Base-by-base conservation (phyloP, 441 rosid genomes). In the Adansonia madagascariensis region DNA sequence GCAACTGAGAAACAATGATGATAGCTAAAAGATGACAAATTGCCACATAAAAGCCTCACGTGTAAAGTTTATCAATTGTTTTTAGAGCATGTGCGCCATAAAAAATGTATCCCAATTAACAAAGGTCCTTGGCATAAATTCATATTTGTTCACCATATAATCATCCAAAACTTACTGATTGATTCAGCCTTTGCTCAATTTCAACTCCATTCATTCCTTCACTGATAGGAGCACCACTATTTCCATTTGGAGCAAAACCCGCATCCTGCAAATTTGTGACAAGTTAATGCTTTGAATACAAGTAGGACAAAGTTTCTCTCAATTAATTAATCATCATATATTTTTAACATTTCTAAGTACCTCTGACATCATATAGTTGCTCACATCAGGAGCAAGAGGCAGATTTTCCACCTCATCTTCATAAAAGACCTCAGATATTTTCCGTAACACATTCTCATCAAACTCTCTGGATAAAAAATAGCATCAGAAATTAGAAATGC, bases 311-410 rank as follows among this genome's bases (percentile, higher is more conserved):
- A 53, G 57, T 14, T 53, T 53, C 57, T 53, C 57, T 53, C 57
- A 53, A 43, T 50, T 50, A 11, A 15, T 53, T 53, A 15, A 53
- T 14, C 1, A 53, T 15, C 57, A 14, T 15, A 53, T 53, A 53
- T 53, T 15, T 5, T 53, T 15, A 53, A 53, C 15, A 3, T 53
- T 3, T 52, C 3, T 11, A 50, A 50, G 57, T 91, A 96, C 99
- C 99, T 96, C 98, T 77, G 89, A 81, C 84, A 90, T 81, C 84
- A 96, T 86, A 86, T 94, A 94, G 84, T 85, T 96, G 92, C 99
- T 89, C 84, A 91, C 97, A 81, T 96, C 99, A 59, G 98, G 99
- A 56, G 92, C 84, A 76, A 86, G 82, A 72, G 98, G 99, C 81
- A 96, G 86, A 80, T 79, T 89, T 74, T 70, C 84, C 75, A 85